phyloP scores from a whole-genome alignment of 495 filamentous ascomycete genomes.

The Aspergillus taichungensis region DNA sequence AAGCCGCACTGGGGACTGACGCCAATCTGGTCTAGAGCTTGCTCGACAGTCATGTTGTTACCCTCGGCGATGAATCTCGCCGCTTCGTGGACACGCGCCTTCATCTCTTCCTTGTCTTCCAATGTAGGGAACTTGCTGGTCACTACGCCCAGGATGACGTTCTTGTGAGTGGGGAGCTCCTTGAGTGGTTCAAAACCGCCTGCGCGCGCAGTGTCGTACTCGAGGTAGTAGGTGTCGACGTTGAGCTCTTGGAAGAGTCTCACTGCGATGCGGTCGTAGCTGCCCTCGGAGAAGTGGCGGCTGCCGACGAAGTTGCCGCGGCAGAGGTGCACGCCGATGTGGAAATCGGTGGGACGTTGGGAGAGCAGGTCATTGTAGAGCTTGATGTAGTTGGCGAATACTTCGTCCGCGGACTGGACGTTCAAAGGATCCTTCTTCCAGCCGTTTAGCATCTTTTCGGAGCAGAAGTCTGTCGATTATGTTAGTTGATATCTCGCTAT shows the following conservation, averaged over 20 bases:
- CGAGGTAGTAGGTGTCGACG: slow-evolving; percentile 73
- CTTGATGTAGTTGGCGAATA: slow-evolving; percentile 65
- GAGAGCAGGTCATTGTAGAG: slow-evolving; percentile 68
- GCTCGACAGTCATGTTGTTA: slow-evolving; percentile 49
- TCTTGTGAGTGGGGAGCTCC: slow-evolving; percentile 61
- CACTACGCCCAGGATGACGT: slow-evolving; percentile 68
- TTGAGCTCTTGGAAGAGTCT: slow-evolving; percentile 71
- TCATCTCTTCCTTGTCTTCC: slow-evolving; percentile 67
- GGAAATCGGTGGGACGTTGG: slow-evolving; percentile 55
- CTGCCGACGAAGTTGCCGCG: slow-evolving; percentile 72
- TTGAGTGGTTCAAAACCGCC: slow-evolving; percentile 74
- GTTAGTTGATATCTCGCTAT: slow-evolving; percentile 3
- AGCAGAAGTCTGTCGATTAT: slow-evolving; percentile 56
- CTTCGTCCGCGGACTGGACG: slow-evolving; percentile 50
- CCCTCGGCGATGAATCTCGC: slow-evolving; percentile 67
- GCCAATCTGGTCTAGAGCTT: slow-evolving; percentile 58
- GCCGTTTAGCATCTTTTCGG: slow-evolving; percentile 61
- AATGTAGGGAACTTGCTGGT: slow-evolving; percentile 65
- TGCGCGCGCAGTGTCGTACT: slow-evolving; percentile 69
- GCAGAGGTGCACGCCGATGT: slow-evolving; percentile 71
- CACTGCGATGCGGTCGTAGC: slow-evolving; percentile 70
- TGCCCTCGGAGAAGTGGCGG: slow-evolving; percentile 72
- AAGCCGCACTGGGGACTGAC: slow-evolving; percentile 79
- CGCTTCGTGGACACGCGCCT: slow-evolving; percentile 55
- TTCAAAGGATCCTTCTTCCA: slow-evolving; percentile 51